Percentiles rank a stretch among this genome's conserved stretches.
Conservation (phyloP, 2,329 filamentous ascomycete species). For the Tolypocladium endophyticum region DNA sequence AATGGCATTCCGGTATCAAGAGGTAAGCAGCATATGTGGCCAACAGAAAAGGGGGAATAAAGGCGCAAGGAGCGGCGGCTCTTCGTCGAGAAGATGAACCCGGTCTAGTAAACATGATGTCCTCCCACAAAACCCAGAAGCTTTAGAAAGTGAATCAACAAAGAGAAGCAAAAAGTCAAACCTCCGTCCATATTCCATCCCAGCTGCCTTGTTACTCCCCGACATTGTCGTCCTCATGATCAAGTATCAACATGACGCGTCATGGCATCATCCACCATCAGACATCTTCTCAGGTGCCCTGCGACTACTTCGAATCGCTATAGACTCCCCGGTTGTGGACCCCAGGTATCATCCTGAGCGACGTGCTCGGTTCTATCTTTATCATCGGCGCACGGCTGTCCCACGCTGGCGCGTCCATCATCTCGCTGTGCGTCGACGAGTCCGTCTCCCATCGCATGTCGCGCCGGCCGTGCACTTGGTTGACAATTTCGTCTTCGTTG, state of each 20-base stretch:
- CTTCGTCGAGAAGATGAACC: slow-evolving; percentile 23
- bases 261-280: neutral
- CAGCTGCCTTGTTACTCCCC: neutral
- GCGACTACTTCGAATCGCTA: neutral
- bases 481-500: slow-evolving; percentile 23
- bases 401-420: slow-evolving; percentile 20
- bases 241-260: neutral
- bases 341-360: slow-evolving; percentile 1
- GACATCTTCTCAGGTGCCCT: neutral
- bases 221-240: neutral
- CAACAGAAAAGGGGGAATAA: slow-evolving; percentile 2
- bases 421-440: slow-evolving; percentile 10
- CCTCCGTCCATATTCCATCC: neutral
- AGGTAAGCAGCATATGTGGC: neutral
- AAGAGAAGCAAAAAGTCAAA: neutral
- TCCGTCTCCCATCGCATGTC: slow-evolving; percentile 16
- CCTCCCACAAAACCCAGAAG: slow-evolving; percentile 5
- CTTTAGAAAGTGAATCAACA: slow-evolving; percentile 3
- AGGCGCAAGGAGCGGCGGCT: slow-evolving; percentile 12
- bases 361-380: slow-evolving; percentile 14
- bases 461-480: slow-evolving; percentile 16
- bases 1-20: neutral
- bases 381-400: slow-evolving; percentile 12
- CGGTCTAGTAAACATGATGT: slow-evolving; percentile 14
- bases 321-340: neutral